These are phyloP conservation scores for Sarocladium strictum DNA, from an alignment of 2,329 filamentous ascomycete genomes.

Conservation along the genomic window DNA sequence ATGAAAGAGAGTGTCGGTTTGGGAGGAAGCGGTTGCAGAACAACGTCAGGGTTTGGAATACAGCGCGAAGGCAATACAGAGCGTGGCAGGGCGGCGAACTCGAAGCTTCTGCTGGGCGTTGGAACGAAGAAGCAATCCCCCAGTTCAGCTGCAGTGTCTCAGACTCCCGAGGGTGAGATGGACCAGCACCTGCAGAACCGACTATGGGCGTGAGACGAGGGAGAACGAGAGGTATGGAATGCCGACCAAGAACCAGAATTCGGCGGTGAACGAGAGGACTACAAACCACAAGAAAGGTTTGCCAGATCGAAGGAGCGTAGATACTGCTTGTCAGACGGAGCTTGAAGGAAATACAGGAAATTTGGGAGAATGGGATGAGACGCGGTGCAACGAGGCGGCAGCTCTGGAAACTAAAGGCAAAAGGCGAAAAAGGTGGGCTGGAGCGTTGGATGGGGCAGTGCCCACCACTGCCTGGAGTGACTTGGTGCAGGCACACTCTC, in stretches of 20 bases:
- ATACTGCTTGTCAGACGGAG: conserved; percentile 1
- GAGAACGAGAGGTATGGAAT: background rate
- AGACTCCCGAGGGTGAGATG: background rate
- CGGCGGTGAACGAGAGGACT: background rate
- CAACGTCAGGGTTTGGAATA: no score
- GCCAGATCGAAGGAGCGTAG: no score
- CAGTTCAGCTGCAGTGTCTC: background rate
- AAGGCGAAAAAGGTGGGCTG: background rate
- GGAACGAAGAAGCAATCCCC: background rate
- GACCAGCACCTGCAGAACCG: background rate
- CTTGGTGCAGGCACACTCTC: no score
- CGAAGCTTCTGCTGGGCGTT: background rate
- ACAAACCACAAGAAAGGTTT: no score
- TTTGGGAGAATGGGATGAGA: background rate
- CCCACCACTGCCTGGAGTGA: no score
- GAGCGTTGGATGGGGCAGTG: background rate
- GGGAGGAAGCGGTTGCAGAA: background rate
- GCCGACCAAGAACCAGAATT: background rate
- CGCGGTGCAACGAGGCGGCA: background rate
- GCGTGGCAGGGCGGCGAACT: background rate
- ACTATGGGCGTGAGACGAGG: background rate
- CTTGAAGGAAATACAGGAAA: background rate
- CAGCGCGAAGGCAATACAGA: background rate
- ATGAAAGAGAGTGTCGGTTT: background rate
- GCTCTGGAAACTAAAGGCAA: background rate